These are phyloP conservation scores for Fraxinus nigra DNA, from an alignment of 305 asterid species.

Conservation along the genomic window DNA sequence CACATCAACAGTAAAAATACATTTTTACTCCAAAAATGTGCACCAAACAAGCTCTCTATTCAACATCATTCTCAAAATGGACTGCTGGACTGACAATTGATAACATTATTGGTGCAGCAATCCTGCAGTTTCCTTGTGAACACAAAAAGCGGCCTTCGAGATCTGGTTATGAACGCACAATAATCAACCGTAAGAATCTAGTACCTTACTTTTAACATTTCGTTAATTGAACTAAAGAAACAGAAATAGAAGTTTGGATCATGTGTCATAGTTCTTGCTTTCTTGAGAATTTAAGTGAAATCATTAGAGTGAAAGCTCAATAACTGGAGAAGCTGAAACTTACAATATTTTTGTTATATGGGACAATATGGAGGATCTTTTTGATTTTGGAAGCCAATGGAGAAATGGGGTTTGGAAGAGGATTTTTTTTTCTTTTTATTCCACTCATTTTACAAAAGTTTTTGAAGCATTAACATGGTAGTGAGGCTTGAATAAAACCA, in stretches of 20 bases:
- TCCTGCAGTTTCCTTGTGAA: slow-evolving; percentile 82
- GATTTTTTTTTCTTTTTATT: not conserved
- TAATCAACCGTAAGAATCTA: slow-evolving; percentile 71
- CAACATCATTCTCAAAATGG: slow-evolving; percentile 14
- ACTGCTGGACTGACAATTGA: slow-evolving; percentile 31
- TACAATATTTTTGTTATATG: not conserved
- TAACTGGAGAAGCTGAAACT: not conserved
- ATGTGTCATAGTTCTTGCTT: not conserved
- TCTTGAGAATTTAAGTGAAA: not conserved
- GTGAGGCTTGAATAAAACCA: not conserved
- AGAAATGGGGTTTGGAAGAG: not conserved
- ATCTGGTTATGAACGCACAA: slow-evolving; percentile 83
- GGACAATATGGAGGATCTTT: not conserved
- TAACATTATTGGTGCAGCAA: slow-evolving; percentile 68
- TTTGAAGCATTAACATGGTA: not conserved
- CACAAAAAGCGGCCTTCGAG: slow-evolving; percentile 80
- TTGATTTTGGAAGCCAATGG: not conserved
- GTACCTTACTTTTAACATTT: slow-evolving; percentile 5
- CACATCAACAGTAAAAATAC: too few species aligned
- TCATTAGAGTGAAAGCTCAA: not conserved
- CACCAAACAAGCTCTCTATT: not conserved
- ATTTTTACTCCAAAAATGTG: too few species aligned
- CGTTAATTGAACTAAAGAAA: slow-evolving; percentile 14
- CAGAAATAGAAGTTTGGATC: not conserved
- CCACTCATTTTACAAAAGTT: not conserved